Conservation (phyloP, 257 asterid species). For the Jaltomata sinuosa region DNA sequence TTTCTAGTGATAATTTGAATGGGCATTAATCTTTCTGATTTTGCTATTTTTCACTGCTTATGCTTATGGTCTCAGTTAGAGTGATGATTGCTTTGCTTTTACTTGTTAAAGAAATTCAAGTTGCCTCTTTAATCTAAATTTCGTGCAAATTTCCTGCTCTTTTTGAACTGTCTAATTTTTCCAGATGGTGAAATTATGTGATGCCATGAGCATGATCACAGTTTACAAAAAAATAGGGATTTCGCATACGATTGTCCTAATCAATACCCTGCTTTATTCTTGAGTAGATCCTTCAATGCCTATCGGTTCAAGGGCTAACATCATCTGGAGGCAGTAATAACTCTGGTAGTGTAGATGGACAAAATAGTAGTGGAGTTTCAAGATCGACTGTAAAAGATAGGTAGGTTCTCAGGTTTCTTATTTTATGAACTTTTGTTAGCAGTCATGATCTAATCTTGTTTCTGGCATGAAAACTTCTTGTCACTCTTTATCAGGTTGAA, state of each 20-base stretch:
- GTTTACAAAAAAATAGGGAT: background rate
- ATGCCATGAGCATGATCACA: background rate
- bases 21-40: background rate
- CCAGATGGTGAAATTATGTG: background rate
- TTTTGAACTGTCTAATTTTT: background rate
- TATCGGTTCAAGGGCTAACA: constrained; percentile 75
- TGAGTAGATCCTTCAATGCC: constrained; percentile 64
- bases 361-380: constrained; percentile 90
- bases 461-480: background rate
- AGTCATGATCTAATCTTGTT: background rate
- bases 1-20: background rate
- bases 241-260: background rate
- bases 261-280: background rate
- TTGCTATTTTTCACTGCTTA: background rate
- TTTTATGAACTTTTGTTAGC: background rate
- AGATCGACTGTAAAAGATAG: constrained; percentile 80
- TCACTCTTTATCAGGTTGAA: constrained; percentile 48
- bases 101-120: background rate
- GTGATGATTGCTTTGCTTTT: background rate
- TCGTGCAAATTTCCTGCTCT: background rate
- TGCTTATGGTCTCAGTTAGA: background rate
- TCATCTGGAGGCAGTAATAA: constrained; percentile 92
- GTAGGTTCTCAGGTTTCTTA: constrained; percentile 42
- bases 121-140: background rate
- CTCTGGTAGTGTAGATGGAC: constrained; percentile 67